Percentiles rank a stretch among this genome's conserved stretches.
These are phyloP conservation scores for Galerina sulciceps DNA, from an alignment of 768 basidiomycete species.

Conservation along the genomic window DNA sequence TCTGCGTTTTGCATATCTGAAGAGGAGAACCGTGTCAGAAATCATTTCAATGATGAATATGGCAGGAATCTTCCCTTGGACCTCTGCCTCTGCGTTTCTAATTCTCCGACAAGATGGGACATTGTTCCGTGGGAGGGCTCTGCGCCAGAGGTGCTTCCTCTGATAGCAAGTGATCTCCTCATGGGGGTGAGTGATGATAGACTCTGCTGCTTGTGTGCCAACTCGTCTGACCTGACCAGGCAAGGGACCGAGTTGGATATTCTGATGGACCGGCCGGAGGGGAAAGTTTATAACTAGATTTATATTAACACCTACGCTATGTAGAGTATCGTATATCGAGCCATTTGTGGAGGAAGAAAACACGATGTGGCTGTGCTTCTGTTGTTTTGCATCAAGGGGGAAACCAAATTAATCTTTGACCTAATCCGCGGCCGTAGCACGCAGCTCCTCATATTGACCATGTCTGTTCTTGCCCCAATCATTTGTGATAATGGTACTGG, in stretches of 20 bases:
- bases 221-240: slow-evolving; percentile 16
- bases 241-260: slow-evolving; percentile 25
- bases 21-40: slow-evolving; percentile 74
- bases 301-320: neutral
- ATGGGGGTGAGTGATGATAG: slow-evolving; percentile 43
- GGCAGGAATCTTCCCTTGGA: slow-evolving; percentile 79
- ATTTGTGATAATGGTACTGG: slow-evolving; percentile 99
- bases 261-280: slow-evolving; percentile 17
- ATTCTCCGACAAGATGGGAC: slow-evolving; percentile 76
- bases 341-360: neutral
- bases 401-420: slow-evolving; percentile 21
- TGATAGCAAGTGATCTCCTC: slow-evolving; percentile 63
- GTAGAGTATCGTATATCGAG: neutral
- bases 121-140: slow-evolving; percentile 63
- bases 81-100: slow-evolving; percentile 76
- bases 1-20: neutral
- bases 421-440: slow-evolving; percentile 12
- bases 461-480: slow-evolving; percentile 91
- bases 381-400: slow-evolving; percentile 17
- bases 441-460: slow-evolving; percentile 34
- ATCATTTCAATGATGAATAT: slow-evolving; percentile 73
- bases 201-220: neutral
- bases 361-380: neutral
- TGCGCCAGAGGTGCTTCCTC: slow-evolving; percentile 59
- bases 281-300: slow-evolving; percentile 21